phyloP scores from a whole-genome alignment of 345 rosid species.

The Clarkia xantiana region DNA sequence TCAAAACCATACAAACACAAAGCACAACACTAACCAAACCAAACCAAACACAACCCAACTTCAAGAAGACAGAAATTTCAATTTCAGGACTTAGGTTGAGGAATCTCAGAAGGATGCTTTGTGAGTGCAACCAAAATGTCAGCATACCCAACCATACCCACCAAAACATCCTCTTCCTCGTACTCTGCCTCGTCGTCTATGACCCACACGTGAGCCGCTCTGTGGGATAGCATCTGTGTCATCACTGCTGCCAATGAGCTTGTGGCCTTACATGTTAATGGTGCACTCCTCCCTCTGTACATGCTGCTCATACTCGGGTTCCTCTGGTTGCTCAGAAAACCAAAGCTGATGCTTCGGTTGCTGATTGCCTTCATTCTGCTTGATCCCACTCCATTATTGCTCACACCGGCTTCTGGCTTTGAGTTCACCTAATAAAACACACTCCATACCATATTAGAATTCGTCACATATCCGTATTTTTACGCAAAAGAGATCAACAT shows the following conservation, averaged over 20 bases:
- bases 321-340: conserved; percentile 44
- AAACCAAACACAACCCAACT: too few relatives aligned
- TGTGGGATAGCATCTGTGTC: conserved; percentile 97
- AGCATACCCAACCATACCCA: conserved; percentile 74
- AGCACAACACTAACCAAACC: too few relatives aligned
- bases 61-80: too few relatives aligned
- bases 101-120: conserved; percentile 32
- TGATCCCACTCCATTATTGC: conserved; percentile 17
- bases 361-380: conserved; percentile 58
- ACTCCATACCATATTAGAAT: too few relatives aligned
- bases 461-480: too few relatives aligned
- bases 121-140: conserved; percentile 81
- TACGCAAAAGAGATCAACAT: too few relatives aligned
- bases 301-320: conserved; percentile 55
- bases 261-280: conserved; percentile 70
- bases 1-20: too few relatives aligned
- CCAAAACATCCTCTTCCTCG: conserved; percentile 56
- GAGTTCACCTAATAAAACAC: conserved; percentile 25
- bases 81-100: conserved; percentile 6
- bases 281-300: conserved; percentile 91
- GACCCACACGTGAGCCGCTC: conserved; percentile 96
- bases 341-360: conserved; percentile 91
- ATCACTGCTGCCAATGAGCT: conserved; percentile 90
- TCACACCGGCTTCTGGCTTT: conserved; percentile 19
- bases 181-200: conserved; percentile 68